A percentile compares a stretch with the other conserved stretches of the same genome.
phyloP scores from a whole-genome alignment of 164 flowering plant genomes.

The Chloranthus sessilifolius region DNA sequence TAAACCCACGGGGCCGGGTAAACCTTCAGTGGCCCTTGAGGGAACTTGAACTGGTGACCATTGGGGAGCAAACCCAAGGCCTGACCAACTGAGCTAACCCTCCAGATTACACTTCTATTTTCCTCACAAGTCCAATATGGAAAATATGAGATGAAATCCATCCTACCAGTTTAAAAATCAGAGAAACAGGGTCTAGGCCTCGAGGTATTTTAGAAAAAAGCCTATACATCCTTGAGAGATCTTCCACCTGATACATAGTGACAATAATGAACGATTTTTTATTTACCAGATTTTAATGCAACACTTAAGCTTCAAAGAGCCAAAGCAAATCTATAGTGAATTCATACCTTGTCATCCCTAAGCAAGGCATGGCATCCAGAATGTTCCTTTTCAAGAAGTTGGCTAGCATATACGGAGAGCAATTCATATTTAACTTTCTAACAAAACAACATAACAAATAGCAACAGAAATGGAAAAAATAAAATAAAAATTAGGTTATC shows the following conservation, averaged over 20 bases:
- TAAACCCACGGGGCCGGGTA: too few species aligned
- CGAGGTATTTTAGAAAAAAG: slow-evolving; percentile 63
- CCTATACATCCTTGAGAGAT: slow-evolving; percentile 91
- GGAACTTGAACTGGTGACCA: too few species aligned
- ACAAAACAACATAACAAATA: not conserved
- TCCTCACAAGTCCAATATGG: too few species aligned
- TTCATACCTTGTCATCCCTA: slow-evolving; percentile 79
- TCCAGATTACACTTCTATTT: too few species aligned
- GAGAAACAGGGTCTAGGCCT: slow-evolving; percentile 81
- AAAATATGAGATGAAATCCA: too few species aligned
- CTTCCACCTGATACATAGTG: slow-evolving; percentile 39
- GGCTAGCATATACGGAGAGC: slow-evolving; percentile 43
- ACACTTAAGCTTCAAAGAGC: too few species aligned
- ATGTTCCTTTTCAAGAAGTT: slow-evolving; percentile 85
- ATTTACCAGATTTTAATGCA: too few species aligned
- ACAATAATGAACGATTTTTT: not conserved
- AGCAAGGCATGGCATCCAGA: slow-evolving; percentile 94
- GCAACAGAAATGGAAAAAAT: not conserved
- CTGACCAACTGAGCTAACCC: too few species aligned
- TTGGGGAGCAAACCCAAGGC: too few species aligned
- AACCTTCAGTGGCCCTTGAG: too few species aligned
- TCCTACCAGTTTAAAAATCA: slow-evolving; percentile 80
- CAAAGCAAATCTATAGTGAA: not conserved
- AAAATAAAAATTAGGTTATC: too few species aligned
- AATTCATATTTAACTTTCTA: slow-evolving; percentile 34